phyloP scores from a whole-genome alignment of 768 basidiomycete species.

The Termitomyces sp. region DNA sequence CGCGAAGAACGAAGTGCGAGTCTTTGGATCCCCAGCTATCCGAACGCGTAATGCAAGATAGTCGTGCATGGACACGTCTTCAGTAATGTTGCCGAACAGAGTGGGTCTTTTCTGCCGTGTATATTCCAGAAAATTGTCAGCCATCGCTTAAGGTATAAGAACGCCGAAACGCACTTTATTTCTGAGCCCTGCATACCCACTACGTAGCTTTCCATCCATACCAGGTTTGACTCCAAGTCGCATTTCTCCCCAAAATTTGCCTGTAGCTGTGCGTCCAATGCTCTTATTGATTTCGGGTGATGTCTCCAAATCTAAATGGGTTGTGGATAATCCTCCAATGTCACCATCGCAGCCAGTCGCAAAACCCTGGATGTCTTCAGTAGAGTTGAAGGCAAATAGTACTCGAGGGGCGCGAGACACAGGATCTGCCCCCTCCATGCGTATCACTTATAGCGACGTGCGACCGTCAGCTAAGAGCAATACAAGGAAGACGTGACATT shows the following conservation, averaged over 20 bases:
- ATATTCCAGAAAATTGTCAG: background rate
- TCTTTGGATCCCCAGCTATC: constrained; percentile 70
- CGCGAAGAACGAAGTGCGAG: constrained; percentile 84
- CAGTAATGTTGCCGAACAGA: constrained; percentile 80
- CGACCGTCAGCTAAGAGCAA: background rate
- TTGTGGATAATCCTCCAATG: constrained; percentile 80
- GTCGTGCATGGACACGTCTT: constrained; percentile 79
- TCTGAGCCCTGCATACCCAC: constrained; percentile 89
- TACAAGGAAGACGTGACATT: background rate
- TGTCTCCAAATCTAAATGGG: constrained; percentile 68
- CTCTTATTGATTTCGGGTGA: constrained; percentile 39
- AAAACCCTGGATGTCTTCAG: constrained; percentile 54
- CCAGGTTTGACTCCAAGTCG: constrained; percentile 61
- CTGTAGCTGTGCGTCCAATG: constrained; percentile 50
- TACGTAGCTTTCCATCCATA: constrained; percentile 65
- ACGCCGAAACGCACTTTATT: constrained; percentile 54
- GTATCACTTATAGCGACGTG: constrained; percentile 45
- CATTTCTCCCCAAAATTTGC: constrained; percentile 81
- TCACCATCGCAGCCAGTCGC: constrained; percentile 85
- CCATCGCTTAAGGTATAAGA: background rate
- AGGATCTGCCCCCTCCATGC: constrained; percentile 73
- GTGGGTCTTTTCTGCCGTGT: constrained; percentile 61
- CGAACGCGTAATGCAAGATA: constrained; percentile 82
- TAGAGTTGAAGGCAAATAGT: constrained; percentile 62
- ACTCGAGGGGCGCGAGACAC: constrained; percentile 59